phyloP scores from a whole-genome alignment of 106 monocot genomes.

The Vanilla planifolia region DNA sequence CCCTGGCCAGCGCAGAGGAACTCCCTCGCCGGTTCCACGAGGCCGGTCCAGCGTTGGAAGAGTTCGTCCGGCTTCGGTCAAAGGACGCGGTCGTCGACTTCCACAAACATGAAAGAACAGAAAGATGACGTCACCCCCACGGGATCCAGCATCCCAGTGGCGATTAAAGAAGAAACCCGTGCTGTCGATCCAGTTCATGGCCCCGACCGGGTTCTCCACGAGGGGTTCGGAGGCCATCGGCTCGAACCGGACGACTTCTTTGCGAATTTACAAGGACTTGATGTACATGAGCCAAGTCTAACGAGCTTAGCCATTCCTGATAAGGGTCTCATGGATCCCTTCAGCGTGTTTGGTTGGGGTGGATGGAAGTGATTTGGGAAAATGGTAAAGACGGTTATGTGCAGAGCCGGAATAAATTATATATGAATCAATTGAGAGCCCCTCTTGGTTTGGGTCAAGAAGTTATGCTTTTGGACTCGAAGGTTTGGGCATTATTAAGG shows the following conservation, averaged over 20 bases:
- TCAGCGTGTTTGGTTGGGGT: constrained; percentile 40
- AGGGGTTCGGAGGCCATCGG: neutral
- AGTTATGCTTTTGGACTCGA: too few relatives aligned
- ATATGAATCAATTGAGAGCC: too few relatives aligned
- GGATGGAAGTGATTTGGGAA: neutral
- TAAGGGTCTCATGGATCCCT: constrained; percentile 33
- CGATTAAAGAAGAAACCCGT: constrained; percentile 12
- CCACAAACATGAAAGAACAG: neutral
- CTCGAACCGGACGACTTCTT: constrained; percentile 16
- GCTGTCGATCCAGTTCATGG: neutral
- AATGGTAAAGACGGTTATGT: too few relatives aligned
- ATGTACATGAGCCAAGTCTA: neutral
- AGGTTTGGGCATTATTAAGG: too few relatives aligned
- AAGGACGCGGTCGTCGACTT: constrained; percentile 1
- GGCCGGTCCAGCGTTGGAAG: too few relatives aligned
- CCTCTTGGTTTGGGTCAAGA: too few relatives aligned
- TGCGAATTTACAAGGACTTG: constrained; percentile 17
- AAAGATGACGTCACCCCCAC: constrained; percentile 2
- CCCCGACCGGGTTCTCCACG: neutral
- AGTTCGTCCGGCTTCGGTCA: neutral
- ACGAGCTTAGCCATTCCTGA: constrained; percentile 8
- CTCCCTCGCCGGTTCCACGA: constrained; percentile 44
- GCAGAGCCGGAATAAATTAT: too few relatives aligned
- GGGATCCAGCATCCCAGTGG: neutral
- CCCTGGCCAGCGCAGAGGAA: constrained; percentile 93